These are phyloP conservation scores for Sugiyamaella xylanicola DNA, from an alignment of 1,139 yeast species.

Conservation along the genomic window DNA sequence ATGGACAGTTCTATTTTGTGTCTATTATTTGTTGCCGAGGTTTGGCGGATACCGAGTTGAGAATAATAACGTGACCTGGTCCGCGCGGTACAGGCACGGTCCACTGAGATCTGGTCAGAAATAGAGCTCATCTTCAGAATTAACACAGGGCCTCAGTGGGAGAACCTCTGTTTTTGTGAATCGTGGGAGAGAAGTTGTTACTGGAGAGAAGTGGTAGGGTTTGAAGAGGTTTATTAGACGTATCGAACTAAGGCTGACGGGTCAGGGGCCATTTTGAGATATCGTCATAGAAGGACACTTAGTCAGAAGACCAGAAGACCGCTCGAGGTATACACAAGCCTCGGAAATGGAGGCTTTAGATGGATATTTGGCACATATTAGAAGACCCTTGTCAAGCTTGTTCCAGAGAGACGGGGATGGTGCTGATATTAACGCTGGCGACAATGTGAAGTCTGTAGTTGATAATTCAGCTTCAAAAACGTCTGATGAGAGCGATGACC, in stretches of 20 bases:
- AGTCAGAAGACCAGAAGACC: no score
- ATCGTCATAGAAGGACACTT: no score
- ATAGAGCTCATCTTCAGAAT: no score
- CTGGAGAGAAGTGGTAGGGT: no score
- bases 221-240: no score
- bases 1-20: no score
- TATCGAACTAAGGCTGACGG: no score
- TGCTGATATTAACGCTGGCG: neutral
- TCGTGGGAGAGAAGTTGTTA: no score
- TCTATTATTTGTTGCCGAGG: no score
- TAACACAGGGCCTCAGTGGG: neutral
- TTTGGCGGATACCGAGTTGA: neutral
- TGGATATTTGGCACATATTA: conserved; percentile 22
- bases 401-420: conserved; percentile 17
- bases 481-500: conserved; percentile 3
- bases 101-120: neutral
- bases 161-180: neutral
- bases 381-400: conserved; percentile 21
- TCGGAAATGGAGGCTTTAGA: conserved; percentile 18
- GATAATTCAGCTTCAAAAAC: neutral
- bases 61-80: neutral
- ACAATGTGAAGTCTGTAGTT: neutral
- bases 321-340: neutral
- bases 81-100: neutral
- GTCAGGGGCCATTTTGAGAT: no score